A percentile compares a stretch with the other conserved stretches of the same genome.
Conservation (phyloP, 805 yeast genomes). For the Maudiozyma barnettii region DNA sequence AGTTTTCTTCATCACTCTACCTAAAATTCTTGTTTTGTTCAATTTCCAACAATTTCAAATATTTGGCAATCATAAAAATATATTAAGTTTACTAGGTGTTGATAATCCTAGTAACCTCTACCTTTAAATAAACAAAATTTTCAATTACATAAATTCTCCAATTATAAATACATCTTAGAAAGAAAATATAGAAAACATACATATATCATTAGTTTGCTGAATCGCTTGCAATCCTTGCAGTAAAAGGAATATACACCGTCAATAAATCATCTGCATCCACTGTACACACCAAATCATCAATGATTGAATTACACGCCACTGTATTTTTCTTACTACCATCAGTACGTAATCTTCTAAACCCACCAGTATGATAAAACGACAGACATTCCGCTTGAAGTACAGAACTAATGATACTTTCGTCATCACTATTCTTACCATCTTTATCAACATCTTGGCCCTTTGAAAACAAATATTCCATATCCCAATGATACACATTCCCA, state of each 20-base stretch:
- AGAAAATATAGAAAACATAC: neutral
- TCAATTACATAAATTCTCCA: no score
- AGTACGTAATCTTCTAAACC: conserved; percentile 16
- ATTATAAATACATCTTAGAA: neutral
- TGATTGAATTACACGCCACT: conserved; percentile 18
- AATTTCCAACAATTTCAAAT: no score
- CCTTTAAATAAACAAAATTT: no score
- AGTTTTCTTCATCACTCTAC: no score
- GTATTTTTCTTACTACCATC: conserved; percentile 11
- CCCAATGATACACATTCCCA: conserved; percentile 30
- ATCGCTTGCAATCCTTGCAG: conserved; percentile 15
- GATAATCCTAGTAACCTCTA: no score
- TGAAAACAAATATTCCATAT: conserved; percentile 29
- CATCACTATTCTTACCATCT: conserved; percentile 34
- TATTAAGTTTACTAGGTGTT: no score
- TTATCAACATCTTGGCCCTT: conserved; percentile 32
- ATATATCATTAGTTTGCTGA: conserved; percentile 7
- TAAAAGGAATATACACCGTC: conserved; percentile 23
- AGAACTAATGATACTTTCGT: conserved; percentile 19
- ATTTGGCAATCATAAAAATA: no score
- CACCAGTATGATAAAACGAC: conserved; percentile 26
- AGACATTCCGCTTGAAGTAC: conserved; percentile 15
- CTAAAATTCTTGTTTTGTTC: no score
- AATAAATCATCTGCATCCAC: conserved; percentile 24
- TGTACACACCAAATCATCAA: conserved; percentile 19